Percentiles rank a stretch among this genome's conserved stretches.
Evolutionary conservation across 305 asterid species (phyloP).

Genomic region (Lippia alba): DNA sequence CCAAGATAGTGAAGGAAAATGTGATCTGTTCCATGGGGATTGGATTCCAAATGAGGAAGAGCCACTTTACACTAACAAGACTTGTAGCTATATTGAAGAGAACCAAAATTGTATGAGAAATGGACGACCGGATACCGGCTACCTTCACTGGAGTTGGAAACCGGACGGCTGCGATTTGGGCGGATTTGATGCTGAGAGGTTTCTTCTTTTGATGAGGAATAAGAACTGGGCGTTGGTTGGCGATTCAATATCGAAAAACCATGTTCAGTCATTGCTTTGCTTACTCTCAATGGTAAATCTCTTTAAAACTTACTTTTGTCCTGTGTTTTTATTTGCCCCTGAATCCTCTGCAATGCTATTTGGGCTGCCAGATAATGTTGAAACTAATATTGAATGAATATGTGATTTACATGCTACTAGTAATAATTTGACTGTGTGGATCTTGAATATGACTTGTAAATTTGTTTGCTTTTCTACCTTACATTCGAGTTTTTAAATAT

Average conservation of each 20-base stretch:
- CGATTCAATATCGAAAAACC: conserved; percentile 86
- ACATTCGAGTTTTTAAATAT: neutral
- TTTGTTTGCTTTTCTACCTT: neutral
- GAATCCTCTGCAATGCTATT: too few relatives aligned
- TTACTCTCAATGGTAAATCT: conserved; percentile 68
- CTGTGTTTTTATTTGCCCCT: neutral
- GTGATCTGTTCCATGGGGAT: conserved; percentile 69
- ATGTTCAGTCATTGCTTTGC: conserved; percentile 73
- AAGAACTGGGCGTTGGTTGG: conserved; percentile 77
- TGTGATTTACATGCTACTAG: too few relatives aligned
- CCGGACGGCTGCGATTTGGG: conserved; percentile 70
- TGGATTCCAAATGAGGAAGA: conserved; percentile 63
- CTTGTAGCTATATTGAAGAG: conserved; percentile 60
- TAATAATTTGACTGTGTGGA: too few relatives aligned
- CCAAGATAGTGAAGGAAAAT: conserved; percentile 40
- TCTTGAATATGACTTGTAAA: neutral
- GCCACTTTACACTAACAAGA: conserved; percentile 67
- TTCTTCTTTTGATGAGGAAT: conserved; percentile 71
- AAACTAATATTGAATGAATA: too few relatives aligned
- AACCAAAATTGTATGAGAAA: conserved; percentile 72
- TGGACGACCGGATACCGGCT: conserved; percentile 62
- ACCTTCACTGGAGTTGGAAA: conserved; percentile 83
- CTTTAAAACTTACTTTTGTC: neutral
- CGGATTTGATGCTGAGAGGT: conserved; percentile 54
- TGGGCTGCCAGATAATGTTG: neutral